Conservation (phyloP, 768 basidiomycete species). For the Boletus huronensis region DNA sequence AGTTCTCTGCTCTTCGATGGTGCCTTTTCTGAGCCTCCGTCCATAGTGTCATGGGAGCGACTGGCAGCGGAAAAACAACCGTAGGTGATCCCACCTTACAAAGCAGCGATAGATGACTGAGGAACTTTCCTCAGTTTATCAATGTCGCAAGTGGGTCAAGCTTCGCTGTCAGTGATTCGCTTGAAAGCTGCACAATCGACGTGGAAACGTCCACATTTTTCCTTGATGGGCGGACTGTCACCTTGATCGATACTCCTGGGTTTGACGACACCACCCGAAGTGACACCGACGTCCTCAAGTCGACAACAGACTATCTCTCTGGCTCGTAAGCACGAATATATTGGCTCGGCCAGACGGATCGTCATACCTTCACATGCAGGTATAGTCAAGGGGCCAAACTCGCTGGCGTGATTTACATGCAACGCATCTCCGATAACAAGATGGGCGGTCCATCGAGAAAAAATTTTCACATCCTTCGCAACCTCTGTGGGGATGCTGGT, state of each 20-base stretch:
- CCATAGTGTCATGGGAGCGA: conserved; percentile 23
- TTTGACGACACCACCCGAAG: conserved; percentile 51
- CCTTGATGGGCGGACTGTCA: conserved; percentile 40
- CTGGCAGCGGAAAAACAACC: conserved; percentile 24
- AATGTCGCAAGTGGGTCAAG: conserved; percentile 20
- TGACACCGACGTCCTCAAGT: conserved; percentile 44
- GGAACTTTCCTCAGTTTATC: conserved; percentile 11
- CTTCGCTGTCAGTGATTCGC: conserved; percentile 22
- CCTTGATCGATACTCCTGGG: conserved; percentile 57
- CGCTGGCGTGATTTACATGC: conserved; percentile 49
- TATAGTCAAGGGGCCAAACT: conserved; percentile 25
- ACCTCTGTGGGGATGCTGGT: conserved; percentile 47
- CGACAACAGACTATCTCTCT: conserved; percentile 39
- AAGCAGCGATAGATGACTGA: neutral
- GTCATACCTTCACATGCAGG: conserved; percentile 9
- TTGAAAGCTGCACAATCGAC: conserved; percentile 25
- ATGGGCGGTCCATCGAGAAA: conserved; percentile 49
- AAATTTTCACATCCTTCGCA: conserved; percentile 48
- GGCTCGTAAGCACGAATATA: conserved; percentile 20
- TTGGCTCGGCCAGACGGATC: neutral
- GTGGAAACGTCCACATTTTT: conserved; percentile 37
- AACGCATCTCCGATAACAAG: conserved; percentile 47
- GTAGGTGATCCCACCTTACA: conserved; percentile 5
- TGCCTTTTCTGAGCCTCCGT: conserved; percentile 1
- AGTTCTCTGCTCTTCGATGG: neutral